Evolutionary conservation across 208 protist species (phyloP).

Genomic region (Entamoeba invadens): DNA sequence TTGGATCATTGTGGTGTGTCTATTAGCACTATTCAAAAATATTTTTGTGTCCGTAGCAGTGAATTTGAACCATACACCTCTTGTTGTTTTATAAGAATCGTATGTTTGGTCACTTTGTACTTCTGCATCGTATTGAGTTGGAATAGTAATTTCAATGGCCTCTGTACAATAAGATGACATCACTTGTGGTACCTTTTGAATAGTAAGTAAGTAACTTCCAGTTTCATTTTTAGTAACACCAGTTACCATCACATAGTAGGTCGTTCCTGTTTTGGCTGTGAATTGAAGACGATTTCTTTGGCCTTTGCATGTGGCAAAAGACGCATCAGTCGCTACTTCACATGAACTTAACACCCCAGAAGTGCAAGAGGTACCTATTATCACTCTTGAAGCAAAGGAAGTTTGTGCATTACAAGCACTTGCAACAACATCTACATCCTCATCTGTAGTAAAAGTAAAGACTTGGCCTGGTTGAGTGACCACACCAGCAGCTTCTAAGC

Average conservation of each 20-base stretch:
- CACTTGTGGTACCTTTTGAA: not conserved
- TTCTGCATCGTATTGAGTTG: not conserved
- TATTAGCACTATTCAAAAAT: not conserved
- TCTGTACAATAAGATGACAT: not conserved
- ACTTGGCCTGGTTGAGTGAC: not conserved
- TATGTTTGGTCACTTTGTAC: not conserved
- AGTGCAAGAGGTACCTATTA: not conserved
- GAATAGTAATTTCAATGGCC: not conserved
- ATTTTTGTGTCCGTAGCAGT: not conserved
- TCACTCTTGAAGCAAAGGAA: not conserved
- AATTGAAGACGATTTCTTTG: not conserved
- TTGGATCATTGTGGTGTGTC: not conserved
- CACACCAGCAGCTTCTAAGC: not conserved
- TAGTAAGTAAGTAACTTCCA: not conserved
- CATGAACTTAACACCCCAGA: not conserved
- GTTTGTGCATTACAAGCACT: not conserved
- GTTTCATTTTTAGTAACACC: not conserved
- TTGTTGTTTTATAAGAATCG: not conserved
- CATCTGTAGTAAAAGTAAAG: not conserved
- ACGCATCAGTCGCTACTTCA: not conserved
- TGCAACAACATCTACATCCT: not conserved
- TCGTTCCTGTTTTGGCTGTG: not conserved
- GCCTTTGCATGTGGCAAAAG: not conserved
- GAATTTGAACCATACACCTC: not conserved
- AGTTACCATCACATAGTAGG: not conserved